phyloP scores from a whole-genome alignment of 1,284 basidiomycete genomes.

The Rhodotorula mucilaginosa region DNA sequence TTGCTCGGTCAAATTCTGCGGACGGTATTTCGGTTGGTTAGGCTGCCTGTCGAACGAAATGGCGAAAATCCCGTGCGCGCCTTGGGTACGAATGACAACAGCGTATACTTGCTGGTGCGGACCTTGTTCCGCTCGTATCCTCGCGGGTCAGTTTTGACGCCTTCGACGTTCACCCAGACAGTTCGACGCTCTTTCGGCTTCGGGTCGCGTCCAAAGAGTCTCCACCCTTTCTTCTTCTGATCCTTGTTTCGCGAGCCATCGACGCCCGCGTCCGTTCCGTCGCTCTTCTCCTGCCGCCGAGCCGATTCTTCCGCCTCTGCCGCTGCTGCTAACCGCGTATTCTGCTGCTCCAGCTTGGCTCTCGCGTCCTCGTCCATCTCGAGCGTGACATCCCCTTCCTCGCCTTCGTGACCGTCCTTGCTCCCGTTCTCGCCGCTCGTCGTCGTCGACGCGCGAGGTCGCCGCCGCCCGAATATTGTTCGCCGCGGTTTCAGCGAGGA shows the following conservation, averaged over 20 bases:
- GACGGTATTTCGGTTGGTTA: background rate
- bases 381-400: background rate
- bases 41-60: background rate
- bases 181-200: slow-evolving; percentile 58
- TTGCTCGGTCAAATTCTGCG: slow-evolving; percentile 77
- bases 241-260: slow-evolving; percentile 1
- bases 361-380: slow-evolving; percentile 28
- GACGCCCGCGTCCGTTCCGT: slow-evolving; percentile 9
- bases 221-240: slow-evolving; percentile 19
- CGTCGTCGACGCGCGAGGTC: slow-evolving; percentile 19
- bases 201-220: slow-evolving; percentile 7
- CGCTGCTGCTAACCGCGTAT: slow-evolving; percentile 31
- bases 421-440: slow-evolving; percentile 3
- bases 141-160: slow-evolving; percentile 68
- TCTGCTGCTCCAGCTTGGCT: slow-evolving; percentile 33
- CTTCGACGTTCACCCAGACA: slow-evolving; percentile 78
- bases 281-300: slow-evolving; percentile 32
- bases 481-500: slow-evolving; percentile 32
- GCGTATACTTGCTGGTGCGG: slow-evolving; percentile 88
- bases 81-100: slow-evolving; percentile 87
- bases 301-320: slow-evolving; percentile 35
- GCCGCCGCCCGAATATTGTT: slow-evolving; percentile 34
- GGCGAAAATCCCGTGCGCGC: slow-evolving; percentile 6
- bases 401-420: slow-evolving; percentile 2
- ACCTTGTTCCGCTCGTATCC: slow-evolving; percentile 91